These are phyloP conservation scores for Venturia asperata DNA, from an alignment of 2,329 filamentous ascomycete species.

Conservation along the genomic window DNA sequence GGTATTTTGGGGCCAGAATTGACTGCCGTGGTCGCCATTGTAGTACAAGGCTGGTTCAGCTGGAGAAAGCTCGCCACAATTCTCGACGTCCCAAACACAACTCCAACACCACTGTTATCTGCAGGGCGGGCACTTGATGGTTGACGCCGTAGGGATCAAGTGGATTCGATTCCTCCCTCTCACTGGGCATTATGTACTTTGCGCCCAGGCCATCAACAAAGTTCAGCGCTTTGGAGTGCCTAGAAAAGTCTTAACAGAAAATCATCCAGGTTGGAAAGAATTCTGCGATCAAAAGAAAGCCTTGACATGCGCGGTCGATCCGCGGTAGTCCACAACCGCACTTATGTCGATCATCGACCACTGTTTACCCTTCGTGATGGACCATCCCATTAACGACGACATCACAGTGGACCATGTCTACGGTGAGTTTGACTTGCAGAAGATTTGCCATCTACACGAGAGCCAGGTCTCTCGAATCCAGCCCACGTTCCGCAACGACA, in stretches of 20 bases:
- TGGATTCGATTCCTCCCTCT: background rate
- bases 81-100: background rate
- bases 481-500: background rate
- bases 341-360: background rate
- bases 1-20: background rate
- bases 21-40: background rate
- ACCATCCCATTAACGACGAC: background rate
- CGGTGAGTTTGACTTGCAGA: background rate
- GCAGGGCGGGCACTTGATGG: background rate
- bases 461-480: background rate
- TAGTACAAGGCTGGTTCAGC: background rate
- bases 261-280: background rate
- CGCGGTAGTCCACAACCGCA: background rate
- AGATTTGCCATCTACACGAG: background rate
- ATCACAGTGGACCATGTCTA: background rate
- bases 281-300: background rate
- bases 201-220: background rate
- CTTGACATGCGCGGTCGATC: background rate
- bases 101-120: background rate
- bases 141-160: background rate
- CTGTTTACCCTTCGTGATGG: background rate
- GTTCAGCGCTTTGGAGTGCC: background rate
- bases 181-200: background rate
- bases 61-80: background rate
- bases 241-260: background rate